These are phyloP conservation scores for Perkinsus olseni DNA, from an alignment of 169 alveolate genomes.

Conservation along the genomic window DNA sequence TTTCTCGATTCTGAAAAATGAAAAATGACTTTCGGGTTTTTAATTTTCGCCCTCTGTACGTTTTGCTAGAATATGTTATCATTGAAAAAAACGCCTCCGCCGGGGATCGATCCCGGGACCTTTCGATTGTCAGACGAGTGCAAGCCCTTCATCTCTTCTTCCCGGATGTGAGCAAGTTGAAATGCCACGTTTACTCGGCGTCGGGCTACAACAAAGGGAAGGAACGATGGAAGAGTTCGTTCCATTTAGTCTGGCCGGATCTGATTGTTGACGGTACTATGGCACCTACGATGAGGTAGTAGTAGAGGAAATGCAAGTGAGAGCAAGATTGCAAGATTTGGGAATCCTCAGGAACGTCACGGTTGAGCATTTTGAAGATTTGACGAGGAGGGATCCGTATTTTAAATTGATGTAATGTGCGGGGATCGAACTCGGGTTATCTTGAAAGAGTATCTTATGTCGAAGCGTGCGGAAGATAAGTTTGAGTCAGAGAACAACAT, in stretches of 20 bases:
- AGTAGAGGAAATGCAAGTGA: not conserved
- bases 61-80: too few species aligned
- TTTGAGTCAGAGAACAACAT: too few species aligned
- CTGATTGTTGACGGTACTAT: not conserved
- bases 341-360: not conserved
- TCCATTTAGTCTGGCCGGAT: not conserved
- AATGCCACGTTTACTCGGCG: not conserved
- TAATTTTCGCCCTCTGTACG: too few species aligned
- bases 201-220: not conserved
- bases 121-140: not conserved
- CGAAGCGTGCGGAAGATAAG: too few species aligned
- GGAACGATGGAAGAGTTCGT: not conserved
- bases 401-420: not conserved
- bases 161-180: not conserved
- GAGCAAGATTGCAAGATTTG: not conserved
- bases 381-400: not conserved
- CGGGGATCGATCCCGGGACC: not conserved
- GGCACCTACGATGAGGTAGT: not conserved
- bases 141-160: not conserved
- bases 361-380: not conserved
- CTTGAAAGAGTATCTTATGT: not conserved
- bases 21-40: too few species aligned
- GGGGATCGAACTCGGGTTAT: not conserved
- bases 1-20: too few species aligned
- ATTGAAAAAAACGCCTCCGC: not conserved